These are phyloP conservation scores for Penicillium sp. DNA, from an alignment of 2,329 filamentous ascomycete genomes.

Conservation along the genomic window DNA sequence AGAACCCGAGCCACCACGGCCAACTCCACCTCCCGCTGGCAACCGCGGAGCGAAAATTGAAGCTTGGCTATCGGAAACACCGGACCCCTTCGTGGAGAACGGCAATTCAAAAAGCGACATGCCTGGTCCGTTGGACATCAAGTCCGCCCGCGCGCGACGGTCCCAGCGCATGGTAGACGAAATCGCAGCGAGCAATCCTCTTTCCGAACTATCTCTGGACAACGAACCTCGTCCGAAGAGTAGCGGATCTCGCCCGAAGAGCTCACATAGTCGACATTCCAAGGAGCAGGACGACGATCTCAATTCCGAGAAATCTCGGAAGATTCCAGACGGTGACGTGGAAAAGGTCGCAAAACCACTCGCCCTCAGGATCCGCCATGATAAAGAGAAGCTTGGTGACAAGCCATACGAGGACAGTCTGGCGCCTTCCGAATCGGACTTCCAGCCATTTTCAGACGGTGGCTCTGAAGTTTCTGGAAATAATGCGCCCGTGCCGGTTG, in stretches of 20 bases:
- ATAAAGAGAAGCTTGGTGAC: slow-evolving; percentile 17
- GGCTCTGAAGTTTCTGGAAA: slow-evolving; percentile 43
- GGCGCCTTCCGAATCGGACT: slow-evolving; percentile 34
- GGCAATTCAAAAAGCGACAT: slow-evolving; percentile 41
- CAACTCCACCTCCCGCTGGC: slow-evolving; percentile 44
- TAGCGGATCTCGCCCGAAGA: slow-evolving; percentile 32
- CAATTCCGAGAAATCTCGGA: slow-evolving; percentile 19
- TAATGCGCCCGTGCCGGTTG: slow-evolving; percentile 46
- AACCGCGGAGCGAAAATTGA: slow-evolving; percentile 59
- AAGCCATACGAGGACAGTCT: slow-evolving; percentile 30
- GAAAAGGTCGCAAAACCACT: slow-evolving; percentile 23
- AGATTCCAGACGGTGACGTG: slow-evolving; percentile 19
- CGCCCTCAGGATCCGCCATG: slow-evolving; percentile 19
- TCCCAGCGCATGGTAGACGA: slow-evolving; percentile 30
- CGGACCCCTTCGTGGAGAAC: slow-evolving; percentile 59
- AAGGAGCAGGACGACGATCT: slow-evolving; percentile 25
- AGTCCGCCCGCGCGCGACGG: slow-evolving; percentile 41
- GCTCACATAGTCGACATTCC: slow-evolving; percentile 28
- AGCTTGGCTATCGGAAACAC: slow-evolving; percentile 63
- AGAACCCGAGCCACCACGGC: slow-evolving; percentile 42
- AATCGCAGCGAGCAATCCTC: slow-evolving; percentile 21
- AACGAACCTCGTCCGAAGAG: slow-evolving; percentile 31
- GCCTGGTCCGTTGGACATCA: slow-evolving; percentile 47
- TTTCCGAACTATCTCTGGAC: slow-evolving; percentile 33
- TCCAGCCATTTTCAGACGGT: slow-evolving; percentile 38